These are phyloP conservation scores for Corynespora cassiicola DNA, from an alignment of 2,329 filamentous ascomycete species.

Conservation along the genomic window DNA sequence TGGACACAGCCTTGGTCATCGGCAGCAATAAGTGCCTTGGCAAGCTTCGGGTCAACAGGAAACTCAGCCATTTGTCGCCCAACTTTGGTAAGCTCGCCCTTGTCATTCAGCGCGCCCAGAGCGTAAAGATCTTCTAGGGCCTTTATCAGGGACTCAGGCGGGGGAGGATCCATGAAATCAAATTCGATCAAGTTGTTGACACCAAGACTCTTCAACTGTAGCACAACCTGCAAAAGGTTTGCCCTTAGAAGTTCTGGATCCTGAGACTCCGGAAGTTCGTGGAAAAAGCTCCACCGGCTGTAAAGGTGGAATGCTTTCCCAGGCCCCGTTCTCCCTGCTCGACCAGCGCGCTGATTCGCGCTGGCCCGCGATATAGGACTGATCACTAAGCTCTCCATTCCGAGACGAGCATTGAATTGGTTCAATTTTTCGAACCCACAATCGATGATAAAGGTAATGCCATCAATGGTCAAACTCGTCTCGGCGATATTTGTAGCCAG, in stretches of 20 bases:
- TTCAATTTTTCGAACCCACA: slow-evolving; percentile 96
- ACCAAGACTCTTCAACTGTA: slow-evolving; percentile 86
- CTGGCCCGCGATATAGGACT: slow-evolving; percentile 91
- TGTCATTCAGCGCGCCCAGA: slow-evolving; percentile 85
- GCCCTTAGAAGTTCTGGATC: slow-evolving; percentile 93
- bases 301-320: slow-evolving; percentile 95
- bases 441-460: slow-evolving; percentile 95
- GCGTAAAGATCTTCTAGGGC: slow-evolving; percentile 92
- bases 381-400: slow-evolving; percentile 90
- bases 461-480: slow-evolving; percentile 93
- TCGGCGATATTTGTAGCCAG: slow-evolving; percentile 97
- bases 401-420: slow-evolving; percentile 86
- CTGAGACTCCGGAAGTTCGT: slow-evolving; percentile 90
- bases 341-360: slow-evolving; percentile 89
- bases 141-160: slow-evolving; percentile 86
- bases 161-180: slow-evolving; percentile 94
- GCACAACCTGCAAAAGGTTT: slow-evolving; percentile 82
- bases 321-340: slow-evolving; percentile 88
- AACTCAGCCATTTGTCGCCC: slow-evolving; percentile 96
- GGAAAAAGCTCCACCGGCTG: slow-evolving; percentile 92
- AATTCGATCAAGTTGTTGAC: slow-evolving; percentile 94
- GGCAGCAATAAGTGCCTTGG: slow-evolving; percentile 85
- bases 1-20: slow-evolving; percentile 92
- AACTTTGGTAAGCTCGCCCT: slow-evolving; percentile 86
- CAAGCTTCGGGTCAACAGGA: slow-evolving; percentile 88